Base-by-base conservation (phyloP, 2,329 filamentous ascomycete genomes). In the Leptosphaerulina australis region DNA sequence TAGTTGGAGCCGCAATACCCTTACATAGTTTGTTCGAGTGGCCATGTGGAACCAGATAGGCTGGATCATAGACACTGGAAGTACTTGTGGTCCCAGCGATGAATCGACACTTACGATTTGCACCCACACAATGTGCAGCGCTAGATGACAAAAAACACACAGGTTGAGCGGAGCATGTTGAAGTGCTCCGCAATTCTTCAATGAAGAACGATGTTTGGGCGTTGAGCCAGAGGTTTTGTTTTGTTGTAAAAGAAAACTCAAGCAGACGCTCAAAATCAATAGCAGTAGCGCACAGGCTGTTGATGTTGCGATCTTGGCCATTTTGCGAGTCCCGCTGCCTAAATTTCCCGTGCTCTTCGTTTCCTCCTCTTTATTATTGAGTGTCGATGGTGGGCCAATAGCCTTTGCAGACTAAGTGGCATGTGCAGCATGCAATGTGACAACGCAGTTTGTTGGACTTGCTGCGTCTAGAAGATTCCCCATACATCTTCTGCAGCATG, bases 401-500 rank as follows among this genome's bases (percentile, higher is more conserved):
- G 60, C 64, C 58, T 49, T 34, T 31, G 25, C 44, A 31, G 59
- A 59, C 56, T 57, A 55, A 57, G 53, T 56, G 62, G 64, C 63
- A 59, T 66, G 60, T 60, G 56, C 50, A 40, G 49, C 39, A 58
- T 57, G 58, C 38, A 59, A 59, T 64, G 60, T 60, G 68, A 56
- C 51, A 30, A 43, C 40, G 44, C 35, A 17, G n/a, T 30, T 38
- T 17, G 31, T 14, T 26, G 20, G 44, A 17, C 41, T 30, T 29
- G 44, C 33, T 37, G 36, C 40, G 33, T 29, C 81, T 86, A 99
- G 67, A 97, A 83, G 63, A 99, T 89, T 70, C 90, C 86, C 94
- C 94, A 99, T 26, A 88, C 88, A 74, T 99, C 94, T 77, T 99
- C 94, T 33, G 92, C 93, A 30, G 93, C 94, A 76, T 99, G 94